Base-by-base conservation (phyloP, 805 yeast species). In the Priceomyces carsonii region DNA sequence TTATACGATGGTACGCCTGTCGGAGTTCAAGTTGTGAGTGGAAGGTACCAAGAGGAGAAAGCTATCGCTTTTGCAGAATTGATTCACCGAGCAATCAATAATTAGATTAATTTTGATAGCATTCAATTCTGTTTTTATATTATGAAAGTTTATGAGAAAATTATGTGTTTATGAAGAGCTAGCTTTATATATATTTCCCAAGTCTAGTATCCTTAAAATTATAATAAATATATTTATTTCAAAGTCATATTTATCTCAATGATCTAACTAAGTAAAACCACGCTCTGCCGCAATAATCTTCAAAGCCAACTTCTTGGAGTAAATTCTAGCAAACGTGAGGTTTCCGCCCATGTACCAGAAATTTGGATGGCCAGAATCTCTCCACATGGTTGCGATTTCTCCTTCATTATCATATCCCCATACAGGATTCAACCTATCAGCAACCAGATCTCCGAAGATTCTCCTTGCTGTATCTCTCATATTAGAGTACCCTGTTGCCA, bases 21-120 rank as follows among this genome's bases (percentile, higher is more conserved):
- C 9, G 75, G 80, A 13, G 58, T 82, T n/a, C 88, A 82, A 55
- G 60, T 83, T 19, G 77, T 81, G 3, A 79, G 83, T 12, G 66
- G 68, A 38, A 66, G 76, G 35, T 63, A 70, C 14, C 73, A 79
- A 46, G 90, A 82, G 45, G 88, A 82, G 48, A 79, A 79, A 50
- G 76, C 69, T 5, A 50, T 79, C 4, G 12, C 10, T 12, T n/a
- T 29, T 13, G 18, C 32, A 12, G 32, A 18, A 29, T n/a, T n/a
- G n/a, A n/a, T n/a, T n/a, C n/a, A n/a, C n/a, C n/a, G n/a, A n/a
- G n/a, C n/a, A n/a, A n/a, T n/a, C n/a, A n/a, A n/a, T n/a, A n/a
- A n/a, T n/a, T n/a, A n/a, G n/a, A n/a, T n/a, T n/a, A n/a, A n/a
- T n/a, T n/a, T n/a, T n/a, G n/a, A n/a, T n/a, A n/a, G n/a, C n/a